Evolutionary conservation across 345 rosid species (phyloP).

Genomic region (Eucalyptus paniculata): DNA sequence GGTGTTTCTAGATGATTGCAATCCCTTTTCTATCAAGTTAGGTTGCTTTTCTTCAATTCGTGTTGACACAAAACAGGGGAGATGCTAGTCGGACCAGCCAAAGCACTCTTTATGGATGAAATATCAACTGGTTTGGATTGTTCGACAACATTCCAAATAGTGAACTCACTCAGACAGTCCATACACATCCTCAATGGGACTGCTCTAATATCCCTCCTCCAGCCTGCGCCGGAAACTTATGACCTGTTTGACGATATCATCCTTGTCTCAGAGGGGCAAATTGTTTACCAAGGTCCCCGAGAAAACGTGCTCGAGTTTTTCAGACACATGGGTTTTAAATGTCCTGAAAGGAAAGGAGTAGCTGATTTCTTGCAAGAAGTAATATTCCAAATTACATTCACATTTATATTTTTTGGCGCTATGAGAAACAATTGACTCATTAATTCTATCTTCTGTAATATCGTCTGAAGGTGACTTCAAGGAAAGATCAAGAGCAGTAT

Average conservation of each 20-base stretch:
- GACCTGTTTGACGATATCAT: constrained; percentile 66
- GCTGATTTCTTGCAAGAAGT: constrained; percentile 89
- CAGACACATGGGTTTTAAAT: constrained; percentile 48
- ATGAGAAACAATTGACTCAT: neutral
- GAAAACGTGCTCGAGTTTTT: constrained; percentile 55
- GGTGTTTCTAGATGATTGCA: neutral
- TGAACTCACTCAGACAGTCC: constrained; percentile 53
- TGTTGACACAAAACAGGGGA: constrained; percentile 31
- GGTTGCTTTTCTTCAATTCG: neutral
- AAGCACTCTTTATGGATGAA: constrained; percentile 80
- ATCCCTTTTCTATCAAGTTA: neutral
- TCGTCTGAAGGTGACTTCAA: constrained; percentile 32
- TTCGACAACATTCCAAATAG: constrained; percentile 68
- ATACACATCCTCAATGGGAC: constrained; percentile 57
- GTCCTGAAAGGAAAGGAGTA: constrained; percentile 69
- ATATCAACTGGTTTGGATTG: constrained; percentile 79
- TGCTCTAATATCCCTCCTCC: constrained; percentile 68
- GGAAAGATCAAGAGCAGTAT: constrained; percentile 76
- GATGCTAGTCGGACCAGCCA: constrained; percentile 69
- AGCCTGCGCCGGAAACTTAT: constrained; percentile 72
- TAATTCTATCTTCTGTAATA: neutral
- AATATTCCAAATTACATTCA: neutral
- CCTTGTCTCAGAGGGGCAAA: constrained; percentile 68
- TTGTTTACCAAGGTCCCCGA: constrained; percentile 75
- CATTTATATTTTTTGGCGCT: neutral